phyloP scores from a whole-genome alignment of 2,329 filamentous ascomycete species.

The Fusarium buxicola region DNA sequence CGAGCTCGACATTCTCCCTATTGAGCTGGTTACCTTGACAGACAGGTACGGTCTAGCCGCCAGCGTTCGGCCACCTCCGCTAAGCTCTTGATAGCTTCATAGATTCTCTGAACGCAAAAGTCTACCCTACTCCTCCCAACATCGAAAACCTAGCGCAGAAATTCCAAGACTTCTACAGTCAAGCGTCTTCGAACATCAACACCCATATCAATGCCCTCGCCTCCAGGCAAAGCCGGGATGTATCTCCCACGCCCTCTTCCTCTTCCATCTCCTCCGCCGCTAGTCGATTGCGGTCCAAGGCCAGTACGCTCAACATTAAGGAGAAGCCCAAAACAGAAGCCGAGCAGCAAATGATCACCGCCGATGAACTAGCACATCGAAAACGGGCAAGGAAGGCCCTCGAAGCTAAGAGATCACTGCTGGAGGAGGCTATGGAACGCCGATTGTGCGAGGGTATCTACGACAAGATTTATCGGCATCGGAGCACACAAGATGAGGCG shows the following conservation, averaged over 20 bases:
- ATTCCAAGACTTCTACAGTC: conserved; percentile 93
- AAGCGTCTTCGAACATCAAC: conserved; percentile 82
- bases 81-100: conserved; percentile 74
- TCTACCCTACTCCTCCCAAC: conserved; percentile 84
- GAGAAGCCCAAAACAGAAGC: conserved; percentile 61
- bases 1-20: conserved; percentile 89
- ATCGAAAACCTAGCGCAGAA: conserved; percentile 85
- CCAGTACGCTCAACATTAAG: conserved; percentile 64
- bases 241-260: conserved; percentile 65
- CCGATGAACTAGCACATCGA: conserved; percentile 82
- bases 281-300: conserved; percentile 67
- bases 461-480: conserved; percentile 88
- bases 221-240: conserved; percentile 77
- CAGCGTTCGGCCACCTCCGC: conserved; percentile 1
- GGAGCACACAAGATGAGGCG: conserved; percentile 92
- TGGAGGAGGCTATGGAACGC: conserved; percentile 94
- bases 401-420: conserved; percentile 78
- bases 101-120: conserved; percentile 87
- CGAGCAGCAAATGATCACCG: conserved; percentile 89
- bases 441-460: conserved; percentile 88
- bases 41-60: conserved; percentile 73
- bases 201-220: conserved; percentile 88
- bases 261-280: conserved; percentile 68
- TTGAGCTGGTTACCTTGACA: conserved; percentile 89
- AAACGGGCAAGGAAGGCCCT: conserved; percentile 82